Evolutionary conservation across 768 basidiomycete species (phyloP), one percentile per base, ranked within the genome.

Genomic region (Cystofilobasidium bisporidii): DNA sequence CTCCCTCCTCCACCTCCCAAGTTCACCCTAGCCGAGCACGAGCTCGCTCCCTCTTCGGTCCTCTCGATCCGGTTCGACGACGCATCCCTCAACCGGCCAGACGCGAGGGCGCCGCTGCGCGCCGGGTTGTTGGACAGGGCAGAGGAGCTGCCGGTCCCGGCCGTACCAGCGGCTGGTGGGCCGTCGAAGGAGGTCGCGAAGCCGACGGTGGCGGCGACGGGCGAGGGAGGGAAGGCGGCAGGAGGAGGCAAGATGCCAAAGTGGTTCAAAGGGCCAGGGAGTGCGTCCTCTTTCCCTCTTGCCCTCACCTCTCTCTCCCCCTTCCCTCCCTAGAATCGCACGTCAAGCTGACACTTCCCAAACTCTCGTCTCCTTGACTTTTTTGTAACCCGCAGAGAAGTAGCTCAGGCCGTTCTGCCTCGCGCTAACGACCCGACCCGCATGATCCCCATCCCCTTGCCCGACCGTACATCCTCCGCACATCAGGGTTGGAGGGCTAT

Each of bases 181-280:
- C 43, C 43, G 43, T 15, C 26, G 30, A 15, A 26, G 53, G 4
- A 3, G 53, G 30, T 20, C 8, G 53, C 26, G 26, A 11, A 12
- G 14, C 18, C 14, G 26, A 55, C 8, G 50, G 50, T 6, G 50
- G 26, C 28, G 30, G 17, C 17, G 26, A 60, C 18, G 28, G 28
- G 9, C 30, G 53, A 56, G 53, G 10, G n/a, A 6, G 55, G 38
- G 11, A 56, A 55, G 55, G 66, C 30, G n/a, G n/a, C n/a, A 1
- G 60, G n/a, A 0, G 53, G 60, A 22, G 60, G 66, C 24, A 67
- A 67, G 66, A 55, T 67, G 28, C 66, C 66, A 11, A 67, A 67
- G 53, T 67, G 66, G 66, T 67, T 67, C 60, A 67, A 55, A 53
- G 40, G 30, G 6, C 53, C 53, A 48, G 66, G 66, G 6, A 67